Percentiles rank a stretch among this genome's conserved stretches.
phyloP scores from a whole-genome alignment of 176 grass and related monocot genomes.

The Avena eriantha region DNA sequence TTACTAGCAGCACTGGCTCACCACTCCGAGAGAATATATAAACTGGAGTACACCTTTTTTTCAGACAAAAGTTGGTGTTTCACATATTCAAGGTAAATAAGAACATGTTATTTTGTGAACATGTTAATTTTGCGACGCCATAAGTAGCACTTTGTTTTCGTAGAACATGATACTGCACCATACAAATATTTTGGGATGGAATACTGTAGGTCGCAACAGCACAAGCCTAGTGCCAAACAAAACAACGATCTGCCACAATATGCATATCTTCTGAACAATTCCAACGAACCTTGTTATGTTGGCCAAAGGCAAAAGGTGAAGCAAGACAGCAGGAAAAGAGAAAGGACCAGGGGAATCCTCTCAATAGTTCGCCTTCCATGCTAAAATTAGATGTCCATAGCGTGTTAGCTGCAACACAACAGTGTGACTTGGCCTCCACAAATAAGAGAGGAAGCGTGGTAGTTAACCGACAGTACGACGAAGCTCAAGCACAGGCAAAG shows the following conservation, averaged over 20 bases:
- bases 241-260: background rate
- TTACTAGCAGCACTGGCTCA: background rate
- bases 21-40: background rate
- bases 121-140: too few relatives aligned
- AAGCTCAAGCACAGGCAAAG: constrained; percentile 41
- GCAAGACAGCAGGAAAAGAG: background rate
- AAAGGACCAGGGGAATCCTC: background rate
- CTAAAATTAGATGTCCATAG: constrained; percentile 11
- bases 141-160: too few relatives aligned
- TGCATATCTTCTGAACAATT: background rate
- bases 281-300: background rate
- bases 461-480: background rate
- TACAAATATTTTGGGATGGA: background rate
- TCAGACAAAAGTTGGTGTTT: background rate
- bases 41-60: background rate
- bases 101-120: too few relatives aligned
- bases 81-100: background rate
- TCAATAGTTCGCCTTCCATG: background rate
- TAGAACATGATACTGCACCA: too few relatives aligned
- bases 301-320: background rate
- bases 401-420: constrained; percentile 20
- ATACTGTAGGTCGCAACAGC: too few relatives aligned
- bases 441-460: background rate
- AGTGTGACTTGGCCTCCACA: background rate
- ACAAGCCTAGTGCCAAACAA: background rate